Base-by-base conservation (phyloP, 768 basidiomycete genomes). In the Sutorius australiensis region DNA sequence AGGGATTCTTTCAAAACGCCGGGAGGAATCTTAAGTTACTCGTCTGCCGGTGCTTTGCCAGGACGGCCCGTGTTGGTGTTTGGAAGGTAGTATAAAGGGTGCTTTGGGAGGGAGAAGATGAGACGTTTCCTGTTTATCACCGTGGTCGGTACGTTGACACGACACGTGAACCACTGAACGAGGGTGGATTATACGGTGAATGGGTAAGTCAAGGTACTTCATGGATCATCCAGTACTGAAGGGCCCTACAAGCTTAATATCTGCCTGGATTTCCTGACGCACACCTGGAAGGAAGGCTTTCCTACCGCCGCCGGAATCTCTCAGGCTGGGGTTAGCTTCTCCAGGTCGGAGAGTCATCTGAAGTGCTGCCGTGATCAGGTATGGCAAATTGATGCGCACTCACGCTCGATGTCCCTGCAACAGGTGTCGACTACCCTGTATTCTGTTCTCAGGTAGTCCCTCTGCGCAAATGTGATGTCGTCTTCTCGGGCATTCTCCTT, bases 1-100 rank as follows among this genome's bases (percentile, higher is more conserved):
- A 72, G 70, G n/a, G 77, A 80, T 36, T 48, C 12, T 27, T 80
- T 80, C 65, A 80, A 81, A 60, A 61, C 65, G 1, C 79, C 80
- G 19, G 69, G 80, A 51, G 80, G 79, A 16, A 73, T 81, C 37
- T 53, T 75, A 21, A 73, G 66, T 54, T 81, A 80, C 51, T 69
- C 72, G 7, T 78, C 81, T 57, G 57, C 68, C 2, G 78, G 77
- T 3, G 71, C 72, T 39, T 62, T 63, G 24, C 24, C 24, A 24
- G 19, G 61, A 76, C 77, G 27, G 60, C 24, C 24, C 4, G 62
- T 14, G 70, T 76, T 17, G 56, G 40, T 37, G 6, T 46, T 28
- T 81, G 81, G 80, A 82, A 80, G 56, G 69, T 82, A 3, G 71
- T 75, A n/a, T n/a, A n/a, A n/a, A 0, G 79, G 79, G 44, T 77